A percentile compares a stretch with the other conserved stretches of the same genome.
Conservation (phyloP, 2,329 filamentous ascomycete species). For the Aspergillus aculeatinus region DNA sequence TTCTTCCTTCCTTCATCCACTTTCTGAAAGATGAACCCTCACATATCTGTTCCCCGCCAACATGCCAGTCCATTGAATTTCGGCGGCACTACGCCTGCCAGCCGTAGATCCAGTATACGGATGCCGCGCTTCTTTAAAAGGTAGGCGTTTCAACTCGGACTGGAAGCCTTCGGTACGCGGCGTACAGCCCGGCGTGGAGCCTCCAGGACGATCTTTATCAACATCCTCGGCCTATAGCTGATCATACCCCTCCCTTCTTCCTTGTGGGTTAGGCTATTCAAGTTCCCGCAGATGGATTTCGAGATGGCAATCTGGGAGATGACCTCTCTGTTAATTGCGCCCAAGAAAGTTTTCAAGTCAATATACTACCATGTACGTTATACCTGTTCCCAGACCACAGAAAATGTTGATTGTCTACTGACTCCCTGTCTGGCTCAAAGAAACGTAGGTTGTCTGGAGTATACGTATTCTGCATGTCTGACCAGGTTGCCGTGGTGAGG, state of each 20-base stretch:
- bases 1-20: slow-evolving; percentile 2
- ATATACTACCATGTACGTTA: slow-evolving; percentile 66
- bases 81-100: slow-evolving; percentile 50
- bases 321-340: slow-evolving; percentile 65
- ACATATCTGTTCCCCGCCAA: slow-evolving; percentile 60
- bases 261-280: slow-evolving; percentile 55
- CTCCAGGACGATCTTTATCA: background rate
- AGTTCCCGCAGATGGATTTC: slow-evolving; percentile 73
- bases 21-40: slow-evolving; percentile 54
- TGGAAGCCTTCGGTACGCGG: background rate
- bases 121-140: slow-evolving; percentile 68
- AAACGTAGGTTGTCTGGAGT: slow-evolving; percentile 37
- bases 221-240: background rate
- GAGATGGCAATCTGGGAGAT: slow-evolving; percentile 74
- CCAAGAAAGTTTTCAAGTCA: slow-evolving; percentile 69
- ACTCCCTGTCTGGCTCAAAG: slow-evolving; percentile 22
- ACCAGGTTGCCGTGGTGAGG: background rate
- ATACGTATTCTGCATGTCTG: background rate
- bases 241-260: slow-evolving; percentile 14
- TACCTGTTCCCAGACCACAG: slow-evolving; percentile 8
- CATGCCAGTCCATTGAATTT: slow-evolving; percentile 56
- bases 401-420: background rate
- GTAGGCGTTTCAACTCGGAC: slow-evolving; percentile 26
- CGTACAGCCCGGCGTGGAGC: background rate
- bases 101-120: slow-evolving; percentile 53